These are phyloP conservation scores for Aurantiochytrium sp. DNA, from an alignment of 108 stramenopile species.

Conservation along the genomic window DNA sequence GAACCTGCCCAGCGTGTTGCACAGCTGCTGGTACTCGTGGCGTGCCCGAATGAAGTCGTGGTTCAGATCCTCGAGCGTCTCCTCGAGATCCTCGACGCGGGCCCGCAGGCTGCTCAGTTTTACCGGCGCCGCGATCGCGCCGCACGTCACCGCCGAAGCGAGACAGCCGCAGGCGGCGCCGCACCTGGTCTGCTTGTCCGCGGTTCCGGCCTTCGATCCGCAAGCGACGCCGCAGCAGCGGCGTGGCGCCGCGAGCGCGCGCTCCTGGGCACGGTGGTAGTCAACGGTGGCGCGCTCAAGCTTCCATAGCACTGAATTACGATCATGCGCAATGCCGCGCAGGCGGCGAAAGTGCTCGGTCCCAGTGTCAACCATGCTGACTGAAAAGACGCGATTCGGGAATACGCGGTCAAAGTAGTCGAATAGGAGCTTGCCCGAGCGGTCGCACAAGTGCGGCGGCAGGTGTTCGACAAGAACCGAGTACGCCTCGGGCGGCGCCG, in stretches of 20 bases:
- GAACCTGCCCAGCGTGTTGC: neutral
- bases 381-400: neutral
- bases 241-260: too few species aligned
- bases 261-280: neutral
- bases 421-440: neutral
- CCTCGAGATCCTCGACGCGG: neutral
- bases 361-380: neutral
- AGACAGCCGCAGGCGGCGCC: too few species aligned
- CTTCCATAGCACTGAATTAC: neutral
- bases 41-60: neutral
- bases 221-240: too few species aligned
- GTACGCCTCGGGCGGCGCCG: neutral
- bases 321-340: neutral
- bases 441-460: neutral
- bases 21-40: neutral
- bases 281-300: neutral
- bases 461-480: conserved; percentile 5
- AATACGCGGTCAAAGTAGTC: conserved; percentile 3
- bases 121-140: too few species aligned
- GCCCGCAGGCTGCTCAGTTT: neutral
- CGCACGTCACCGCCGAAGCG: too few species aligned
- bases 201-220: too few species aligned
- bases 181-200: too few species aligned
- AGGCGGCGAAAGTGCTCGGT: neutral
- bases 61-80: neutral